Evolutionary conservation across 148 eudicot species (phyloP).

Genomic region (Nepenthes mirabilis): DNA sequence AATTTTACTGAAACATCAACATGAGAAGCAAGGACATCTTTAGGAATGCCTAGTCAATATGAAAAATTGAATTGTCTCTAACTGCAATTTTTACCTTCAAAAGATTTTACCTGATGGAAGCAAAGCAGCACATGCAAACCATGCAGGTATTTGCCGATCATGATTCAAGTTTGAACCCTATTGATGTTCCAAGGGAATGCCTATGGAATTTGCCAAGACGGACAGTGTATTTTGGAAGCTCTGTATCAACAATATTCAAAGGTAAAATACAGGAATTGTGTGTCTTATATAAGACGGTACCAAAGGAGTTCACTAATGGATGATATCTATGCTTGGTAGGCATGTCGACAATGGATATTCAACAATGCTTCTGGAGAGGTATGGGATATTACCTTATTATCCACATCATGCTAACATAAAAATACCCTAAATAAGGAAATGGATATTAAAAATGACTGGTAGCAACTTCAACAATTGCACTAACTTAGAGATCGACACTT

Average conservation of each 20-base stretch:
- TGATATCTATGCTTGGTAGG: constrained; percentile 21
- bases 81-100: background rate
- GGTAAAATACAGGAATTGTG: constrained; percentile 17
- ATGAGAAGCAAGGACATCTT: background rate
- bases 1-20: background rate
- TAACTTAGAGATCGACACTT: too few species aligned
- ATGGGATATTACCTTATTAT: constrained; percentile 3
- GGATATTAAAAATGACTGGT: too few species aligned
- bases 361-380: constrained; percentile 66
- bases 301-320: constrained; percentile 3
- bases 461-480: too few species aligned
- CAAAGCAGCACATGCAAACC: background rate
- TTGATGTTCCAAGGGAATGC: constrained; percentile 46
- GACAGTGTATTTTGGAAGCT: constrained; percentile 57
- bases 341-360: constrained; percentile 38
- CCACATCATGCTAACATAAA: background rate
- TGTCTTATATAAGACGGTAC: background rate
- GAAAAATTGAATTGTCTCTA: background rate
- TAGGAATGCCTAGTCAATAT: background rate
- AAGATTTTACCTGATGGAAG: background rate
- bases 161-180: constrained; percentile 56
- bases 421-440: too few species aligned
- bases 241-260: constrained; percentile 50
- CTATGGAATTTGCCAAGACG: constrained; percentile 52
- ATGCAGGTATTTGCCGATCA: constrained; percentile 66